Evolutionary conservation across 192 early-diverging fungal genomes (phyloP).

Genomic region (Rhizophagus sp.): DNA sequence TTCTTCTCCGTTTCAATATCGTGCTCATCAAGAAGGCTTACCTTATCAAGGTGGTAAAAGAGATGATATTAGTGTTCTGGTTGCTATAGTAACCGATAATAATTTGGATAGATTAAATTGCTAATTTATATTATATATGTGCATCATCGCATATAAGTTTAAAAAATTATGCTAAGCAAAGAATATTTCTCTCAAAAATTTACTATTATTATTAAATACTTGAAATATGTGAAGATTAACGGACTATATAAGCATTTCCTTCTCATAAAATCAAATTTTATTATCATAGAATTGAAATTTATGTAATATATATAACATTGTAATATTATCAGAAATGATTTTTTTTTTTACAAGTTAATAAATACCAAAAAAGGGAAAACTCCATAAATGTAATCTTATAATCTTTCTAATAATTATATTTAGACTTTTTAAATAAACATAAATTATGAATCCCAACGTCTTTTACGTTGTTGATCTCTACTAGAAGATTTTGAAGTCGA

Average conservation of each 20-base stretch:
- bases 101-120: not conserved
- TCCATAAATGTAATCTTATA: not conserved
- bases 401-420: not conserved
- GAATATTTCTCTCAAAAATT: too few relatives aligned
- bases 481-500: not conserved
- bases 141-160: not conserved
- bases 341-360: not conserved
- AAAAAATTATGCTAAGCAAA: not conserved
- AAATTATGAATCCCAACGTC: constrained; percentile 22
- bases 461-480: constrained; percentile 9
- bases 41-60: constrained; percentile 93
- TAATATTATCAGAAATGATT: not conserved
- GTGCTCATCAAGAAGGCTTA: constrained; percentile 92
- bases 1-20: constrained; percentile 86
- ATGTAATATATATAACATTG: not conserved
- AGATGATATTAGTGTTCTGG: constrained; percentile 93
- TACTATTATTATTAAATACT: too few relatives aligned
- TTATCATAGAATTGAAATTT: not conserved
- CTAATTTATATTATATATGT: not conserved
- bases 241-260: not conserved
- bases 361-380: not conserved
- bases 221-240: not conserved
- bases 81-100: constrained; percentile 66
- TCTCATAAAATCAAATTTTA: not conserved
- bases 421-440: not conserved